Evolutionary conservation across 1,139 yeast species (phyloP).

Genomic region (Hanseniaspora uvarum): DNA sequence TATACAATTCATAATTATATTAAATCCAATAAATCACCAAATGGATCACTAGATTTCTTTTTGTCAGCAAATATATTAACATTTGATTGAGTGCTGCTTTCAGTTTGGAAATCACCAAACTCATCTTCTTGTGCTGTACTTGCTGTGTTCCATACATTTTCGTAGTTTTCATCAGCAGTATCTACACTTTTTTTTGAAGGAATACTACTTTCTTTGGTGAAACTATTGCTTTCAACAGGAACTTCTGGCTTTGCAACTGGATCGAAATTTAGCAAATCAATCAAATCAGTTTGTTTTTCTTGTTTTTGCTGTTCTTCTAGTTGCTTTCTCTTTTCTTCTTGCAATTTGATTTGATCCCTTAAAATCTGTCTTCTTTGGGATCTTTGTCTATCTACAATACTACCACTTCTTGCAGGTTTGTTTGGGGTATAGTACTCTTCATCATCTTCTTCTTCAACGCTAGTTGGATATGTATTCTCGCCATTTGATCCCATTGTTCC

Average conservation of each 20-base stretch:
- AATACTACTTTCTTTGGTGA: neutral
- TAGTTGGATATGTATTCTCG: neutral
- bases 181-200: neutral
- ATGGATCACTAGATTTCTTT: slow-evolving; percentile 21
- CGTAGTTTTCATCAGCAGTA: neutral
- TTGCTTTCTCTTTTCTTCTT: slow-evolving; percentile 28
- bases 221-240: neutral
- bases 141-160: slow-evolving; percentile 16
- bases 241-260: slow-evolving; percentile 10
- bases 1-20: neutral
- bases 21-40: slow-evolving; percentile 29
- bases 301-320: slow-evolving; percentile 19
- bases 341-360: slow-evolving; percentile 29
- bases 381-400: slow-evolving; percentile 30
- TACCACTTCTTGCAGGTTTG: slow-evolving; percentile 22
- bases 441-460: slow-evolving; percentile 11
- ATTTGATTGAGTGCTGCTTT: slow-evolving; percentile 13
- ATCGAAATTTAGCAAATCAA: slow-evolving; percentile 25
- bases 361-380: slow-evolving; percentile 31
- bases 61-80: slow-evolving; percentile 15
- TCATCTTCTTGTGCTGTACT: slow-evolving; percentile 26
- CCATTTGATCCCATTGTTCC: slow-evolving; percentile 5
- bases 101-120: slow-evolving; percentile 33
- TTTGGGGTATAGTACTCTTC: slow-evolving; percentile 18
- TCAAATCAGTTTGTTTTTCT: slow-evolving; percentile 17